Evolutionary conservation across 495 filamentous ascomycete species (phyloP).

Genomic region (Rhypophila decipiens): DNA sequence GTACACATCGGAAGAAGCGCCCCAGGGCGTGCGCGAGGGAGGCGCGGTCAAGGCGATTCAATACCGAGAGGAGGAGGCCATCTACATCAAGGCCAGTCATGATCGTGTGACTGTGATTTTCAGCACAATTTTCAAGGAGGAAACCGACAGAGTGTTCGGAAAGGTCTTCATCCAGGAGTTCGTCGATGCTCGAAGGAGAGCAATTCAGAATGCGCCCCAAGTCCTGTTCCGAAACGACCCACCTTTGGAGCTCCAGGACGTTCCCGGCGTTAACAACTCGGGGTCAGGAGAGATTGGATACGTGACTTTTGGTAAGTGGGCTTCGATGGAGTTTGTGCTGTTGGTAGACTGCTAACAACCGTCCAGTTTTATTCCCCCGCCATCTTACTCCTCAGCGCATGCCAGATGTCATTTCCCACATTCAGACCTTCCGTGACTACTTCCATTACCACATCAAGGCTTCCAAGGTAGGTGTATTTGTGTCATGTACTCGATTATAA

Average conservation of each 20-base stretch:
- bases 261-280: conserved; percentile 70
- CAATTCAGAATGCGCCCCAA: conserved; percentile 96
- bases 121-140: conserved; percentile 94
- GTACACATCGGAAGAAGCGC: conserved; percentile 85
- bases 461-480: conserved; percentile 48
- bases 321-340: neutral
- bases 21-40: conserved; percentile 78
- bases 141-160: conserved; percentile 94
- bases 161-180: conserved; percentile 96
- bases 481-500: too few species aligned
- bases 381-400: conserved; percentile 85
- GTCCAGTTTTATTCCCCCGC: conserved; percentile 86
- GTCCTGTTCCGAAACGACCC: conserved; percentile 96
- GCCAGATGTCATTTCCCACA: conserved; percentile 93
- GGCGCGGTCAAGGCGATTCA: conserved; percentile 94
- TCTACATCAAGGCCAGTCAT: conserved; percentile 95
- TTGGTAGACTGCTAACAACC: neutral
- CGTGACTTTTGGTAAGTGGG: conserved; percentile 81
- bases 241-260: conserved; percentile 79
- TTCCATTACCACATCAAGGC: conserved; percentile 99
- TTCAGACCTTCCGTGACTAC: conserved; percentile 99
- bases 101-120: conserved; percentile 98
- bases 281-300: conserved; percentile 84
- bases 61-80: conserved; percentile 98
- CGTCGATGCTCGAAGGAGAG: conserved; percentile 87